These are phyloP conservation scores for Daedaleopsis nitida DNA, from an alignment of 768 basidiomycete species.

Conservation along the genomic window DNA sequence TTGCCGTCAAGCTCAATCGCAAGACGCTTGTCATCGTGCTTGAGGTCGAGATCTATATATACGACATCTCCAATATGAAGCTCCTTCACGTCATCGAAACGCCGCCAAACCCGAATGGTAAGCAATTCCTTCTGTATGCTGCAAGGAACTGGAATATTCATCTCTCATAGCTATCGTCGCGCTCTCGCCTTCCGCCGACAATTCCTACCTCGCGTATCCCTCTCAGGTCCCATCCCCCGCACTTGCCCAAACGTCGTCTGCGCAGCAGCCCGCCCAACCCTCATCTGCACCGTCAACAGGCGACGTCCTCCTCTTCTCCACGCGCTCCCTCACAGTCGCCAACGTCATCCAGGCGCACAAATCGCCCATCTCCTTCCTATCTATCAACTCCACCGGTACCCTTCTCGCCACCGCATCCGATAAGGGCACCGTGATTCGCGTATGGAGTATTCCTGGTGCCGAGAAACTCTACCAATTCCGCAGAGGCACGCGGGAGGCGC, in stretches of 20 bases:
- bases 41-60: conserved; percentile 98
- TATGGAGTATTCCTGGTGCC: conserved; percentile 88
- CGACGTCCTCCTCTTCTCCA: conserved; percentile 94
- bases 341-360: conserved; percentile 99
- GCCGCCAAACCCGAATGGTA: conserved; percentile 92
- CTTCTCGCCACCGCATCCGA: conserved; percentile 92
- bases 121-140: conserved; percentile 18
- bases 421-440: conserved; percentile 96
- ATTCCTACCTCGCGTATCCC: conserved; percentile 94
- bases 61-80: conserved; percentile 98
- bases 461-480: conserved; percentile 97
- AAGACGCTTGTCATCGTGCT: conserved; percentile 95
- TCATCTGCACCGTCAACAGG: conserved; percentile 51
- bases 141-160: neutral
- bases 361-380: conserved; percentile 83
- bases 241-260: conserved; percentile 43
- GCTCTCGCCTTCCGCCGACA: conserved; percentile 90
- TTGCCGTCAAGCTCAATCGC: conserved; percentile 97
- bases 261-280: conserved; percentile 36
- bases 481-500: conserved; percentile 82
- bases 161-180: conserved; percentile 79
- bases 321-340: conserved; percentile 84
- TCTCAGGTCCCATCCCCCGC: conserved; percentile 88
- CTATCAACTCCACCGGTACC: conserved; percentile 85
- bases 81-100: conserved; percentile 97